phyloP scores from a whole-genome alignment of 148 eudicot genomes.

The Oxyria digyna region DNA sequence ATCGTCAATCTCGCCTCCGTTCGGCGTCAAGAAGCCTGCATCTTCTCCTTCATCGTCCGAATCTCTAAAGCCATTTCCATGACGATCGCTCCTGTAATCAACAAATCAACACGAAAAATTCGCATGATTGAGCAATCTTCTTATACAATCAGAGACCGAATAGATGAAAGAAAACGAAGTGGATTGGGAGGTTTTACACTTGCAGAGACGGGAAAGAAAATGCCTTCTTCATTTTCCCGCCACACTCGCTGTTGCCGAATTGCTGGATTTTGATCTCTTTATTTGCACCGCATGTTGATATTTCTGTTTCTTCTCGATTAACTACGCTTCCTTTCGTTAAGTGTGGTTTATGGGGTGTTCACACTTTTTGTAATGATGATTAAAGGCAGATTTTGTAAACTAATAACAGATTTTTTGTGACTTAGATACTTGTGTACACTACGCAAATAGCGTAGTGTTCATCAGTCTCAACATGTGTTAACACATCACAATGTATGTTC shows the following conservation, averaged over 20 bases:
- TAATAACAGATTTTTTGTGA: too few species aligned
- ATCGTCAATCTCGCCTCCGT: neutral
- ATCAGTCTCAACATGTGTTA: too few species aligned
- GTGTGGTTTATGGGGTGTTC: too few species aligned
- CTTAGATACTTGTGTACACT: too few species aligned
- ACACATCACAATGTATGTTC: too few species aligned
- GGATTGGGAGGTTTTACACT: neutral
- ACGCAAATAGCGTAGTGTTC: too few species aligned
- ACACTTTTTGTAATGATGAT: too few species aligned
- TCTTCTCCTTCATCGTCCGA: neutral
- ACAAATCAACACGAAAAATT: neutral
- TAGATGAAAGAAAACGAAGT: neutral
- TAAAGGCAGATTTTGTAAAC: too few species aligned
- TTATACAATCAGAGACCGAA: neutral
- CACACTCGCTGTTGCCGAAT: neutral
- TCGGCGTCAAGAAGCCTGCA: neutral
- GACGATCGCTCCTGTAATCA: neutral
- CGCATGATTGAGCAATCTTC: neutral
- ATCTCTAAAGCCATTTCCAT: slow-evolving; percentile 6
- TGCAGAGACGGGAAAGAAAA: neutral
- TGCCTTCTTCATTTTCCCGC: slow-evolving; percentile 1
- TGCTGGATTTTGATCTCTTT: neutral
- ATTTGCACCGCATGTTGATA: neutral
- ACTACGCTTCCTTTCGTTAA: too few species aligned
- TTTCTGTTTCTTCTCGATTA: neutral